A percentile compares a stretch with the other conserved stretches of the same genome.
phyloP scores from a whole-genome alignment of 2,329 filamentous ascomycete species.

The Hypoxylon sp. region DNA sequence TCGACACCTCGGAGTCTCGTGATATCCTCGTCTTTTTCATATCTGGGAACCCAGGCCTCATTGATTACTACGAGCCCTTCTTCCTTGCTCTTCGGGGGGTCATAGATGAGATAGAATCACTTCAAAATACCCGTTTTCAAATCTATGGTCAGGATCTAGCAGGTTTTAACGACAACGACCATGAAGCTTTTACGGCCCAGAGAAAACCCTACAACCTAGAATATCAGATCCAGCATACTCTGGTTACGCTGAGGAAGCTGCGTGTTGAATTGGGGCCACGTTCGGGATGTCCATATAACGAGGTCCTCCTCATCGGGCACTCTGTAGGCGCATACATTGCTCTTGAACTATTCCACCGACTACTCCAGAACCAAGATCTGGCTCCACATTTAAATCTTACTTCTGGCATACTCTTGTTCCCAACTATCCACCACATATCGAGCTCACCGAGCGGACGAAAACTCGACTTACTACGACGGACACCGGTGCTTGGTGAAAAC shows the following conservation, averaged over 20 bases:
- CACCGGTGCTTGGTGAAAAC: conserved; percentile 60
- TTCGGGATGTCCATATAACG: conserved; percentile 63
- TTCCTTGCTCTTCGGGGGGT: conserved; percentile 70
- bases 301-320: conserved; percentile 79
- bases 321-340: conserved; percentile 81
- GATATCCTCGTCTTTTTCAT: conserved; percentile 77
- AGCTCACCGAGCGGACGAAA: conserved; percentile 72
- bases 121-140: conserved; percentile 61
- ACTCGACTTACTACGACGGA: conserved; percentile 61
- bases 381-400: conserved; percentile 61
- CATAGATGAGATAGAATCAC: conserved; percentile 60
- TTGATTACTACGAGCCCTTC: conserved; percentile 81
- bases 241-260: conserved; percentile 57
- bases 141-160: conserved; percentile 71
- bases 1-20: conserved; percentile 19
- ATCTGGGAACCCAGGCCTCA: conserved; percentile 82
- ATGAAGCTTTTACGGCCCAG: conserved; percentile 60
- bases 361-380: conserved; percentile 58
- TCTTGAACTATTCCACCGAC: conserved; percentile 76
- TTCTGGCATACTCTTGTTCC: conserved; percentile 77
- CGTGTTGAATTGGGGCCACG: conserved; percentile 51
- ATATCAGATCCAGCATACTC: conserved; percentile 65
- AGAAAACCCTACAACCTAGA: conserved; percentile 67
- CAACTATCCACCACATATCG: conserved; percentile 80
- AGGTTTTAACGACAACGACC: conserved; percentile 71